Evolutionary conservation across 2,329 filamentous ascomycete genomes (phyloP).

Genomic region (Ambrosiella cleistominuta): DNA sequence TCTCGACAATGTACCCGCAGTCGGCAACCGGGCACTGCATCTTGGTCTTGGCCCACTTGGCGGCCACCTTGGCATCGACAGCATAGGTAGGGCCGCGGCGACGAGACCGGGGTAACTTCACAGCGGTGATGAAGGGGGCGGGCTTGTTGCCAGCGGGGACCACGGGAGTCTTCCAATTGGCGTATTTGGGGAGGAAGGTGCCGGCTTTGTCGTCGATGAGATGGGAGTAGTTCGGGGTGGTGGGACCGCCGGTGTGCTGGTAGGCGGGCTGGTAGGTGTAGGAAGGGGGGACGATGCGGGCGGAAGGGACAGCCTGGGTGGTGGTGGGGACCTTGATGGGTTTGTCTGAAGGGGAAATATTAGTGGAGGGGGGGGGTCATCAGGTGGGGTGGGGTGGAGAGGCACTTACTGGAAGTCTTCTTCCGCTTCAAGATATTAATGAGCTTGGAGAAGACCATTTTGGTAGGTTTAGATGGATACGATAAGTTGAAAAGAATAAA

Average conservation of each 20-base stretch:
- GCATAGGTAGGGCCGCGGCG: neutral
- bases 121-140: no score
- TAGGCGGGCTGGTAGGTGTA: conserved; percentile 2
- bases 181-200: conserved; percentile 1
- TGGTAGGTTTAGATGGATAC: no score
- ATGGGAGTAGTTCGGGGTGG: neutral
- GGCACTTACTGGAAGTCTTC: neutral
- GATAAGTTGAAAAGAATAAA: no score
- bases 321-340: neutral
- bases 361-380: neutral
- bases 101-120: no score
- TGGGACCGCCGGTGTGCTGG: conserved; percentile 1
- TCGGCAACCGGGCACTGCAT: conserved; percentile 7
- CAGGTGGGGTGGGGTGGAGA: neutral
- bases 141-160: neutral
- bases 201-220: conserved; percentile 5
- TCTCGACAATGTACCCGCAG: conserved; percentile 5
- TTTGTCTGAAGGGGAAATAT: neutral
- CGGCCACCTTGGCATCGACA: neutral
- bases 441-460: no score
- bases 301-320: neutral
- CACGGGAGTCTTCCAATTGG: conserved; percentile 2
- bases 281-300: neutral
- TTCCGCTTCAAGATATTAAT: no score
- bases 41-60: neutral